Conservation (phyloP, 2,329 filamentous ascomycete species). For the Harringtonia lauricola region DNA sequence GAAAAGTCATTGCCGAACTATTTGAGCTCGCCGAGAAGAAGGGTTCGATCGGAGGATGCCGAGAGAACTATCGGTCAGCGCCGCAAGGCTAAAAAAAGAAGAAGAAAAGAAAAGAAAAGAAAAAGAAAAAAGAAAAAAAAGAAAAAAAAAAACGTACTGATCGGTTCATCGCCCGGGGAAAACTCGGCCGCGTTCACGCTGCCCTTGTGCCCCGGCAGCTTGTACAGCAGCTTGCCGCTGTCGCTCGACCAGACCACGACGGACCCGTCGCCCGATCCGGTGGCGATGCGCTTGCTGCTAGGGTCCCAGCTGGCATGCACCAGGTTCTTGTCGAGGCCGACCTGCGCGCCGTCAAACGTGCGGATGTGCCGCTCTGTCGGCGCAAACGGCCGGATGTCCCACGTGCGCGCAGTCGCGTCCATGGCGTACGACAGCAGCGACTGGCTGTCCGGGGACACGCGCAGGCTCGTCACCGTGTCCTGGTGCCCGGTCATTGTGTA, state of each 20-base stretch:
- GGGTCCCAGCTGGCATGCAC: slow-evolving; percentile 83
- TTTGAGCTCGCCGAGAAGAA: slow-evolving; percentile 74
- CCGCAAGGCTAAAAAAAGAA: not conserved
- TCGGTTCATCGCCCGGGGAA: slow-evolving; percentile 71
- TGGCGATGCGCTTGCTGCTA: slow-evolving; percentile 75
- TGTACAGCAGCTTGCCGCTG: slow-evolving; percentile 85
- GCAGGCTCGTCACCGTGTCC: slow-evolving; percentile 82
- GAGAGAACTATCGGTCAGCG: slow-evolving; percentile 56
- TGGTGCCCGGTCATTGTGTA: slow-evolving; percentile 84
- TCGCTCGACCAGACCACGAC: slow-evolving; percentile 85
- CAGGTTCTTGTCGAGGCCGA: slow-evolving; percentile 84
- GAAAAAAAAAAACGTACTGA: slow-evolving; percentile 52
- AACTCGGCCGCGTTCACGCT: slow-evolving; percentile 93
- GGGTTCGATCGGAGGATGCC: slow-evolving; percentile 76
- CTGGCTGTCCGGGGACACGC: slow-evolving; percentile 88
- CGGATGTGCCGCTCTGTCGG: slow-evolving; percentile 74
- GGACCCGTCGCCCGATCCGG: slow-evolving; percentile 81
- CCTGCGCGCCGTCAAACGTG: slow-evolving; percentile 85
- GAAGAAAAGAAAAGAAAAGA: not conserved
- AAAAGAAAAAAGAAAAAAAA: slow-evolving; percentile 15
- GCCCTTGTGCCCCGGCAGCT: slow-evolving; percentile 89
- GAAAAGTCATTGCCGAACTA: slow-evolving; percentile 18
- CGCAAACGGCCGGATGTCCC: slow-evolving; percentile 93
- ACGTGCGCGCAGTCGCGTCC: slow-evolving; percentile 87
- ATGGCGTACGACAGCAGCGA: slow-evolving; percentile 84